Evolutionary conservation across 2,329 filamentous ascomycete genomes (phyloP), one percentile per base, ranked within the genome.

Genomic region (Hypoxylon sp.): DNA sequence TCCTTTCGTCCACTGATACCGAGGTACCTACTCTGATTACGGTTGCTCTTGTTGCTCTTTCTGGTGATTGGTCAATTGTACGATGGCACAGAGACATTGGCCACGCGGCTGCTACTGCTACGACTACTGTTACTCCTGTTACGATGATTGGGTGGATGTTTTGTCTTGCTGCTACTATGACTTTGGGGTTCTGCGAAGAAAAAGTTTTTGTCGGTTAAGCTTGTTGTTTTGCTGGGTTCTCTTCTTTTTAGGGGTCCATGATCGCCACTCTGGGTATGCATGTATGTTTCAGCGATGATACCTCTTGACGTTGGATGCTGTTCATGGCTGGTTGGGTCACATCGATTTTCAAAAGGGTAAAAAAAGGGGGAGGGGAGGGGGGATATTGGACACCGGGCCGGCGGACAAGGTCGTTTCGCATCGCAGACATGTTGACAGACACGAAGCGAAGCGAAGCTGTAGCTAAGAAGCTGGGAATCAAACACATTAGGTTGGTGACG

Each of bases 1-100:
- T 69, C 65, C 76, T 45, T 84, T 82, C 69, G 79, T 82, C 48
- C 80, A 83, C 67, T 81, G 71, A 79, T 57, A 7, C 29, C 29
- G 4, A 9, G 21, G 43, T 69, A 16, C 19, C 60, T 39, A 43
- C 64, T 21, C 32, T 55, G 25, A 5, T 32, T 52, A 34, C 30
- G 30, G 30, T 12, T 34, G 11, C 11, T 4, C 8, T 9, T 30
- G 29, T 30, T 34, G 16, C 41, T 19, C 43, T 43, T 32, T 34
- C 50, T 39, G 48, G 21, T 41, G 25, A 53, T 52, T 62, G 43
- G 50, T 47, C 32, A 45, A 47, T 56, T 65, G 62, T 68, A 68
- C 59, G 66, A 68, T 51, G 29, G 45, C 14, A 58, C 53, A 65
- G 50, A 68, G 19, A 61, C 62, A 57, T 63, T 3, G 46, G 63